A percentile compares a stretch with the other conserved stretches of the same genome.
These are phyloP conservation scores for Eucalyptus sideroxylon DNA, from an alignment of 345 rosid genomes.

Conservation along the genomic window DNA sequence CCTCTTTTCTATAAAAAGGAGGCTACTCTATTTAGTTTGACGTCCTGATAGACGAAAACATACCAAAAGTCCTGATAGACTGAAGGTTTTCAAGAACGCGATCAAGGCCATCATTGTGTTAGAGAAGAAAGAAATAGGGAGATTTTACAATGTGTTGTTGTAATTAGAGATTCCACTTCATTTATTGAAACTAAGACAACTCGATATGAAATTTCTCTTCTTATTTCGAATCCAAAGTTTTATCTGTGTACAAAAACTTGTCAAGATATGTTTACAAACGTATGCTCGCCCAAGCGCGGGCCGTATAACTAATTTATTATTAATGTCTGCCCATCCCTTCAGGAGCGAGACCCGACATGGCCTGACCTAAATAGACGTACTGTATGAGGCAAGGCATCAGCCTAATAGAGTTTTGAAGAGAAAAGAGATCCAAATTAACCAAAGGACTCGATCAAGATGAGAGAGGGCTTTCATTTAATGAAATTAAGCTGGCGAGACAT, in stretches of 20 bases:
- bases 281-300: background rate
- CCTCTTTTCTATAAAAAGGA: background rate
- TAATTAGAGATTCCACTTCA: background rate
- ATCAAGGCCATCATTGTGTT: background rate
- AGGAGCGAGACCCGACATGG: background rate
- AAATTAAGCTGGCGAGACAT: background rate
- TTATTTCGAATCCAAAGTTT: background rate
- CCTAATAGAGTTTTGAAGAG: background rate
- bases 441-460: background rate
- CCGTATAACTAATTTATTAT: background rate
- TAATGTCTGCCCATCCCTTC: background rate
- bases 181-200: background rate
- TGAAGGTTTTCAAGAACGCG: background rate
- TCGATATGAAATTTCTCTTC: background rate
- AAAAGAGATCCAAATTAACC: background rate
- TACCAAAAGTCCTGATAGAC: background rate
- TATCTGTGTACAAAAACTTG: background rate
- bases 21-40: background rate
- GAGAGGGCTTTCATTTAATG: background rate
- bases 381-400: background rate
- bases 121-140: background rate
- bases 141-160: background rate
- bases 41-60: background rate
- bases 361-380: background rate
- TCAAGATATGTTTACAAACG: background rate